Base-by-base conservation (phyloP, 2,329 filamentous ascomycete species). In the Sphaerostilbella broomeana region DNA sequence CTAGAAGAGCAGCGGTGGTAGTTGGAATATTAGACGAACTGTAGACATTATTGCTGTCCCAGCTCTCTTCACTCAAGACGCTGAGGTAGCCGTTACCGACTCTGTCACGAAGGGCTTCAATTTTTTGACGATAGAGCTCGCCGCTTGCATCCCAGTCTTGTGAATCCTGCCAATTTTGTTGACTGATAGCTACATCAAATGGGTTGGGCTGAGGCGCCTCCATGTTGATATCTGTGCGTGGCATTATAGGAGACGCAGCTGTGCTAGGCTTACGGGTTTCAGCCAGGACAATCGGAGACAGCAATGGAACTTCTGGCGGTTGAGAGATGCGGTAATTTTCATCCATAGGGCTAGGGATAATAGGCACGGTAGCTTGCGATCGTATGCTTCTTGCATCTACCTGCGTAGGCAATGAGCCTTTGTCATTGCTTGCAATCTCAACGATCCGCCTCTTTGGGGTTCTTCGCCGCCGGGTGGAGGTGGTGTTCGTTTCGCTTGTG, bases 11-110 rank as follows among this genome's bases (percentile, higher is more conserved):
- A 28, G 55, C 46, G 35, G 55, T 45, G 6, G 56, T 50, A 18
- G 56, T 49, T 18, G 55, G 40, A 21, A 60, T 47, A 35, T 35
- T 42, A 17, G 48, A 26, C 12, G 51, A 28, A 26, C 50, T 41
- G 32, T 48, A 53, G 31, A 47, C 40, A 6, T 46, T 47, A 31
- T 60, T 61, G 6, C 65, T 51, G 46, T 78, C 71, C 76, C 77
- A 81, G 28, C 65, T 71, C 58, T 92, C 85, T 53, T 95, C 89
- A 44, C 84, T 84, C 35, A 97, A 69, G 11, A 85, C 86, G 47
- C 81, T 89, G 26, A 98, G 73, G 74, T 94, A 98, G 25, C 81
- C 84, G 51, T 81, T 86, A 21, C 89, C 89, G 48, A 95, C 81
- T 54, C 90, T 86, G 54, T 83, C 83, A 45, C 88, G 82, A 38